Evolutionary conservation across 2,329 filamentous ascomycete species (phyloP).

Genomic region (Exophiala calicioides): DNA sequence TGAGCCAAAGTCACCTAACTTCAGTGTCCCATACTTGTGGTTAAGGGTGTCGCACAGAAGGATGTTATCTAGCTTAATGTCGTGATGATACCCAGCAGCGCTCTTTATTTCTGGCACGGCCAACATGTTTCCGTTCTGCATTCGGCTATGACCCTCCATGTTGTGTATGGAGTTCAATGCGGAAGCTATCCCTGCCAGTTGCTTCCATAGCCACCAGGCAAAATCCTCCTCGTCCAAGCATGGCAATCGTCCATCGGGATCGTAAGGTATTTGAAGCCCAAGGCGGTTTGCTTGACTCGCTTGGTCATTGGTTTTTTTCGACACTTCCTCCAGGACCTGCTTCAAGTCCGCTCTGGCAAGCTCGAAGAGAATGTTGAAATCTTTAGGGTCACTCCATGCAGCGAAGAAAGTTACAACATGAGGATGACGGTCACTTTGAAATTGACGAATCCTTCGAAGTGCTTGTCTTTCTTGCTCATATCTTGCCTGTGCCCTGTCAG

Average conservation of each 20-base stretch:
- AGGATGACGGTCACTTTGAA: slow-evolving; percentile 12
- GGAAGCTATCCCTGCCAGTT: slow-evolving; percentile 15
- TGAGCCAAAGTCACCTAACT: slow-evolving; percentile 31
- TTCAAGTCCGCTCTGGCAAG: slow-evolving; percentile 32
- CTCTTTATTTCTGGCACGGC: neutral
- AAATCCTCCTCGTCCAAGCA: neutral
- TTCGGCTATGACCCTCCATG: neutral
- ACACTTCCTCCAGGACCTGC: neutral
- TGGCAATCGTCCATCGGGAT: neutral
- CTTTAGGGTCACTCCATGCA: slow-evolving; percentile 22
- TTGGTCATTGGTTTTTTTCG: neutral
- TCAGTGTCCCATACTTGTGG: slow-evolving; percentile 7
- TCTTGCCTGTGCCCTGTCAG: neutral
- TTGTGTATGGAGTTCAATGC: slow-evolving; percentile 18
- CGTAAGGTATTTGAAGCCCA: neutral
- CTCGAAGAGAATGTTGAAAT: slow-evolving; percentile 33
- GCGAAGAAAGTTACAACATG: slow-evolving; percentile 33
- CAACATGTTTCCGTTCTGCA: neutral
- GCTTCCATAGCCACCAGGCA: slow-evolving; percentile 10
- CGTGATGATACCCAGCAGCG: slow-evolving; percentile 32
- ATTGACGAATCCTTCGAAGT: slow-evolving; percentile 7
- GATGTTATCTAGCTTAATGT: slow-evolving; percentile 36
- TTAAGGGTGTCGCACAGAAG: slow-evolving; percentile 25
- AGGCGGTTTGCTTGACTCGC: neutral
- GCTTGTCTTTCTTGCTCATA: neutral